These are phyloP conservation scores for Fusarium subtropicale DNA, from an alignment of 2,329 filamentous ascomycete species.

Conservation along the genomic window DNA sequence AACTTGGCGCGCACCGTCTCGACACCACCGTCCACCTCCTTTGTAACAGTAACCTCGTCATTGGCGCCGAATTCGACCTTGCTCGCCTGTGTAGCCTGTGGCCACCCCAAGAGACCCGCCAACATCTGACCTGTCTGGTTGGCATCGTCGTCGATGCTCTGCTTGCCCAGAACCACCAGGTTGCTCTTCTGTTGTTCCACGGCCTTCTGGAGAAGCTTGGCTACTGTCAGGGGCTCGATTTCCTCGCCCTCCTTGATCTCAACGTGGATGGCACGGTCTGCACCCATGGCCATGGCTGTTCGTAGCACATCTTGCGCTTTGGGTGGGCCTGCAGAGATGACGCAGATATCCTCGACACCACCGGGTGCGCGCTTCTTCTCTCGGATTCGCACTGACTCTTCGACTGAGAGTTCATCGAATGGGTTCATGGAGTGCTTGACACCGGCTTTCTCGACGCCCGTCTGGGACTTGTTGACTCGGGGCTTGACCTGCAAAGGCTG, in stretches of 20 bases:
- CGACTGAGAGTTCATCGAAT: conserved; percentile 97
- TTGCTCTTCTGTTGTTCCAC: conserved; percentile 89
- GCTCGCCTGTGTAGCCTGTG: conserved; percentile 93
- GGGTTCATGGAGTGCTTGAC: conserved; percentile 99
- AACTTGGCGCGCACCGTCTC: conserved; percentile 89
- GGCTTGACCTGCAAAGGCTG: conserved; percentile 68
- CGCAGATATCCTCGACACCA: conserved; percentile 91
- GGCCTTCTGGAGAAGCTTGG: conserved; percentile 85
- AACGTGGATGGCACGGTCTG: conserved; percentile 90
- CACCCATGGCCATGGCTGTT: conserved; percentile 98
- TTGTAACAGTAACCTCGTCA: conserved; percentile 79
- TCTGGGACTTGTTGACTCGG: conserved; percentile 77
- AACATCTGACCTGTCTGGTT: conserved; percentile 99
- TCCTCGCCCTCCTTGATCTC: conserved; percentile 80
- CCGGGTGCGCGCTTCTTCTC: conserved; percentile 80
- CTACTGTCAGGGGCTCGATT: conserved; percentile 89
- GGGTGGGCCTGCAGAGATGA: conserved; percentile 86
- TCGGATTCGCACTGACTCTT: conserved; percentile 94
- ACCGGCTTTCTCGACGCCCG: conserved; percentile 88
- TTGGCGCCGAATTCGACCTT: conserved; percentile 80
- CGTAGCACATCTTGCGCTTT: conserved; percentile 91
- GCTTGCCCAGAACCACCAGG: conserved; percentile 93
- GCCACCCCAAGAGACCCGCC: conserved; percentile 89
- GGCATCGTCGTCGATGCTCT: conserved; percentile 97
- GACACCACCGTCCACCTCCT: conserved; percentile 94